phyloP scores from a whole-genome alignment of 2,329 filamentous ascomycete genomes.

The Ascochyta pisi region DNA sequence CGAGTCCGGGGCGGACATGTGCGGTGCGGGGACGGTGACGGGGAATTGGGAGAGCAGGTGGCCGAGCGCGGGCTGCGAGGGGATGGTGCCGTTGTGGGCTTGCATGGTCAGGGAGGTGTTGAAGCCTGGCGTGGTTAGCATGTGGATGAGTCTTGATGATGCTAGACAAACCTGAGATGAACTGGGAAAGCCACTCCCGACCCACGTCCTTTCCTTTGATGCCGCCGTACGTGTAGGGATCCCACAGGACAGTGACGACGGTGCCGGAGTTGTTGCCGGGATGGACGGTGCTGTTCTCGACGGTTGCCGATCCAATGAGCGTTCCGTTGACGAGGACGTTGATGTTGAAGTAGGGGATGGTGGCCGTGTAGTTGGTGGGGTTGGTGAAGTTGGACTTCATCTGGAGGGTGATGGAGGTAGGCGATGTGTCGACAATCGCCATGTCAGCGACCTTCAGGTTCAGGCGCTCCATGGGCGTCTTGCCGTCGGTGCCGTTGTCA shows the following conservation, averaged over 20 bases:
- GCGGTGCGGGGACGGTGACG: slow-evolving; percentile 75
- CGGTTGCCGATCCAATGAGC: slow-evolving; percentile 76
- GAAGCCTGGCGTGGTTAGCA: slow-evolving; percentile 58
- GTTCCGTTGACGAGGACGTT: slow-evolving; percentile 77
- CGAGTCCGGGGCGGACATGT: slow-evolving; percentile 58
- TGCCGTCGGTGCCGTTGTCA: slow-evolving; percentile 44
- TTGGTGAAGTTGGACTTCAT: slow-evolving; percentile 85
- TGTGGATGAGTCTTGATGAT: background rate
- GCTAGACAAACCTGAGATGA: slow-evolving; percentile 71
- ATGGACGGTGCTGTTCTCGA: slow-evolving; percentile 67
- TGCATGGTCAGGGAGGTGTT: slow-evolving; percentile 82
- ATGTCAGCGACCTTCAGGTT: slow-evolving; percentile 74
- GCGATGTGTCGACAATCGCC: slow-evolving; percentile 74
- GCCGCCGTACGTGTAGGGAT: slow-evolving; percentile 70
- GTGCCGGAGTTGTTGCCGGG: slow-evolving; percentile 77
- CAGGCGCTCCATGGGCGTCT: slow-evolving; percentile 59
- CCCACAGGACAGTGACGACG: slow-evolving; percentile 74
- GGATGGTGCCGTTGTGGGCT: slow-evolving; percentile 75
- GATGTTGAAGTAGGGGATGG: slow-evolving; percentile 80
- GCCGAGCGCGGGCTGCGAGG: slow-evolving; percentile 74
- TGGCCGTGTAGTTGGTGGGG: slow-evolving; percentile 83
- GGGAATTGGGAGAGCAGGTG: slow-evolving; percentile 74
- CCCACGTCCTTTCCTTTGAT: slow-evolving; percentile 67
- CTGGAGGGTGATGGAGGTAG: slow-evolving; percentile 72
- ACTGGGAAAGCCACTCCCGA: slow-evolving; percentile 79